phyloP scores from a whole-genome alignment of 768 basidiomycete genomes.

The Galerina sulciceps region DNA sequence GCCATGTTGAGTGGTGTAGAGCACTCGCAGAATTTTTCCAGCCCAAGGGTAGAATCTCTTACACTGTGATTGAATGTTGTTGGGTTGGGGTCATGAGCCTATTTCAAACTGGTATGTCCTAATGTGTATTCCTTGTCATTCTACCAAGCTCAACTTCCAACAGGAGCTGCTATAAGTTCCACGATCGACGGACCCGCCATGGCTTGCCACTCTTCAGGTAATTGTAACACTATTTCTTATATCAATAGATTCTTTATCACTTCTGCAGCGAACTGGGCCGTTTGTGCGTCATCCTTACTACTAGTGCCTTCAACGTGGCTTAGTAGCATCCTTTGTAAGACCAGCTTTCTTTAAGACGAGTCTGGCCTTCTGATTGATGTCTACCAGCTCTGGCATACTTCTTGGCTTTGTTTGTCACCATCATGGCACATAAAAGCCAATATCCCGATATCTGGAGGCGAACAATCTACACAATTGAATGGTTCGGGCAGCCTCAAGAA shows the following conservation, averaged over 20 bases:
- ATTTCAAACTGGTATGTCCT: constrained; percentile 52
- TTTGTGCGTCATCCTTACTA: constrained; percentile 52
- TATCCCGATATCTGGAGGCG: constrained; percentile 56
- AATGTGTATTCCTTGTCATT: background rate
- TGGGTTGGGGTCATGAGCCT: constrained; percentile 57
- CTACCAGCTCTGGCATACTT: constrained; percentile 50
- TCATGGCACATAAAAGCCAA: constrained; percentile 45
- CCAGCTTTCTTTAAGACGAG: background rate
- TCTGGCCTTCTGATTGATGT: background rate
- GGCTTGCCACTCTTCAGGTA: constrained; percentile 34
- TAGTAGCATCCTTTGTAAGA: constrained; percentile 48
- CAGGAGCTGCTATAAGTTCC: constrained; percentile 53
- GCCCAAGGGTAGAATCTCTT: constrained; percentile 40
- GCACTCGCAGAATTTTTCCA: constrained; percentile 41
- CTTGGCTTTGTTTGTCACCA: constrained; percentile 51
- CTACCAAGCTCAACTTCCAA: background rate
- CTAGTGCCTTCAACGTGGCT: constrained; percentile 55
- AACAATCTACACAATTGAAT: constrained; percentile 55
- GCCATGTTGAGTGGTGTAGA: constrained; percentile 21
- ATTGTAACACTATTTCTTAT: constrained; percentile 16
- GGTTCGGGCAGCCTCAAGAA: constrained; percentile 46
- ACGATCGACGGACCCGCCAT: constrained; percentile 45
- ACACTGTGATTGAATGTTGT: constrained; percentile 54
- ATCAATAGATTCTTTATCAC: constrained; percentile 3
- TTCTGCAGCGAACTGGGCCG: constrained; percentile 39